Evolutionary conservation across 495 filamentous ascomycete species (phyloP), one percentile per base, ranked within the genome.

Genomic region (Penicillium silybi): DNA sequence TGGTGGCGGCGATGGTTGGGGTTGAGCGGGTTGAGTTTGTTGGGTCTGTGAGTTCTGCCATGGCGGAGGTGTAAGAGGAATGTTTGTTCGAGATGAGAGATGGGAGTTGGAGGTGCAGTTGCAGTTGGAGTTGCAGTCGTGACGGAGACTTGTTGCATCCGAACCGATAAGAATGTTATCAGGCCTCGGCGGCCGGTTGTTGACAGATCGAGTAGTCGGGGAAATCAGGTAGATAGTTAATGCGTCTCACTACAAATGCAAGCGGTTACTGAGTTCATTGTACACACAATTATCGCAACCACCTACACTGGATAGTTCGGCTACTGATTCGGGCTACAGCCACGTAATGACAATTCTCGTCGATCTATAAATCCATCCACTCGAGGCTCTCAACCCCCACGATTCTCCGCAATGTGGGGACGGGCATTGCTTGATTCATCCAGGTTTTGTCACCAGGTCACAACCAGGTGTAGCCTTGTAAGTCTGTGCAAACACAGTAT

Each of bases 1-100:
- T 37, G 4, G 53, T 35, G 46, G 59, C 53, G 26, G 57, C 38
- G 54, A 75, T 68, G 62, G 45, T 65, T 9, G 67, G 69, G 22
- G 73, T 75, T 29, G 58, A 51, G 46, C 67, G 63, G 15, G 57
- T 48, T 4, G 64, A 50, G 38, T 68, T 60, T 20, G 50, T 46
- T 35, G 64, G 54, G 41, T 63, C 59, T 22, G 26, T 26, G 47
- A 58, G 10, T 35, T 50, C 41, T 16, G 54, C 11, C 46, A 66
- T 64, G 46, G 19, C 53, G 48, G 32, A 42, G 26, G n/a, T 44
- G 4, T 15, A 29, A n/a, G 15, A 27, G 9, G 22, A 45, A 29
- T n/a, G 11, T 19, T 34, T 51, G 22, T n/a, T 17, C 13, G 32
- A 43, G 27, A 29, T 13, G 23, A 17, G n/a, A 32, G 25, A n/a